phyloP scores from a whole-genome alignment of 306 rosid species.

The Cucumis hystrix region DNA sequence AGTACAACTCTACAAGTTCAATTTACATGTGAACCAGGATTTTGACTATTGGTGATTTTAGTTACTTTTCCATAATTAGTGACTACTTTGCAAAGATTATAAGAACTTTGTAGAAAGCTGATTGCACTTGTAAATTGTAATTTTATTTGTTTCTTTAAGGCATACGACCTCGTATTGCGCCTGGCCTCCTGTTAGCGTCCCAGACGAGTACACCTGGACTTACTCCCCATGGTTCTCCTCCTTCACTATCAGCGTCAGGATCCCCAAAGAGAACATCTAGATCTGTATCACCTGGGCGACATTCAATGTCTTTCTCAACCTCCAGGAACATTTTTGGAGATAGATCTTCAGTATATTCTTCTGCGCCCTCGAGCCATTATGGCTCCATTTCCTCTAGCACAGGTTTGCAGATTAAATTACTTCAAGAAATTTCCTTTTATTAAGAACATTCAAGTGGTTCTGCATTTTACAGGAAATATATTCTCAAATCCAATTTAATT shows the following conservation, averaged over 20 bases:
- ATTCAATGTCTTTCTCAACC: constrained; percentile 46
- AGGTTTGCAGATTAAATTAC: constrained; percentile 44
- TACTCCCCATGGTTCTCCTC: constrained; percentile 72
- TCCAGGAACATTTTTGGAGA: constrained; percentile 39
- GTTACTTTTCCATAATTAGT: neutral
- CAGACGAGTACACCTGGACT: constrained; percentile 59
- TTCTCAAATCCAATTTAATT: neutral
- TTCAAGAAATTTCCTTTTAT: neutral
- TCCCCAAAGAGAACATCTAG: constrained; percentile 68
- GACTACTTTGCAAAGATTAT: neutral
- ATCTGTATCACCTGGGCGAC: constrained; percentile 65
- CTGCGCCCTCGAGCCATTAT: constrained; percentile 23
- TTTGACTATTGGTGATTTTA: neutral
- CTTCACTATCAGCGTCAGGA: constrained; percentile 43
- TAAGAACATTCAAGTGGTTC: neutral
- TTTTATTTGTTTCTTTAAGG: constrained; percentile 5
- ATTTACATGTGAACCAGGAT: neutral
- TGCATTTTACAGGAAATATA: neutral
- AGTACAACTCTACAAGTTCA: constrained; percentile 3
- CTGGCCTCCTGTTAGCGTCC: constrained; percentile 49
- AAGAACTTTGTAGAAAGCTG: neutral
- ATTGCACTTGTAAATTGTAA: neutral
- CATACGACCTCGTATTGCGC: constrained; percentile 39
- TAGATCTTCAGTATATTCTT: constrained; percentile 11
- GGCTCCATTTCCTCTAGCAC: constrained; percentile 32